phyloP scores from a whole-genome alignment of 805 yeast genomes.

The Lachancea sp. region DNA sequence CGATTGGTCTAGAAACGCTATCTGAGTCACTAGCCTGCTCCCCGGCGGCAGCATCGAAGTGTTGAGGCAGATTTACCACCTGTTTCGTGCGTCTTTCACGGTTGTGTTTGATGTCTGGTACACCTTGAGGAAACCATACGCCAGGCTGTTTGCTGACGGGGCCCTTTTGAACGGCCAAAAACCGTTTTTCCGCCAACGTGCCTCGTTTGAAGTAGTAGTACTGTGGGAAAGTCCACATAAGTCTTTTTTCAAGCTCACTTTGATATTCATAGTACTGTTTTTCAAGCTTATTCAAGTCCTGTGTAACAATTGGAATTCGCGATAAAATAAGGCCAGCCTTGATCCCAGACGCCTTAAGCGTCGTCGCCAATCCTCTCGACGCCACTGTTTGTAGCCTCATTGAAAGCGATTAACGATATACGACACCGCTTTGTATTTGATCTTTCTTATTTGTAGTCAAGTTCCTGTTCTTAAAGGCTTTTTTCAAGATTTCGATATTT shows the following conservation, averaged over 20 bases:
- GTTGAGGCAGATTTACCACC: slow-evolving; percentile 64
- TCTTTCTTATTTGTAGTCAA: not conserved
- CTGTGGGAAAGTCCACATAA: slow-evolving; percentile 97
- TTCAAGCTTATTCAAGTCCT: slow-evolving; percentile 68
- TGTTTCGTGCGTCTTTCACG: slow-evolving; percentile 86
- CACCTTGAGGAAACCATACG: slow-evolving; percentile 74
- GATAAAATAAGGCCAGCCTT: slow-evolving; percentile 59
- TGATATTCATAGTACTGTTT: slow-evolving; percentile 73
- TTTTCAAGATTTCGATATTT: not conserved
- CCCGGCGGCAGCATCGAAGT: slow-evolving; percentile 26
- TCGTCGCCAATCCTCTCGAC: slow-evolving; percentile 11
- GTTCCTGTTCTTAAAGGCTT: no score
- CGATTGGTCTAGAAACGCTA: slow-evolving; percentile 61
- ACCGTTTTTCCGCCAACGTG: slow-evolving; percentile 78
- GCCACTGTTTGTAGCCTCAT: slow-evolving; percentile 6
- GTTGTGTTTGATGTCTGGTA: slow-evolving; percentile 78
- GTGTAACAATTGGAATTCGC: slow-evolving; percentile 79
- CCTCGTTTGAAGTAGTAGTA: slow-evolving; percentile 89
- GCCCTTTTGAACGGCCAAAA: slow-evolving; percentile 63
- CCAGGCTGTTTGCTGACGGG: slow-evolving; percentile 69
- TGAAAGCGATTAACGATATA: not conserved
- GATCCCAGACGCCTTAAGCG: slow-evolving; percentile 17
- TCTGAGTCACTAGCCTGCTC: slow-evolving; percentile 38
- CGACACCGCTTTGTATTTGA: not conserved
- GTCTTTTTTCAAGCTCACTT: slow-evolving; percentile 74